Percentiles rank a stretch among this genome's conserved stretches.
Conservation (phyloP, 1,139 yeast species). For the Pichia kudriavzevii region DNA sequence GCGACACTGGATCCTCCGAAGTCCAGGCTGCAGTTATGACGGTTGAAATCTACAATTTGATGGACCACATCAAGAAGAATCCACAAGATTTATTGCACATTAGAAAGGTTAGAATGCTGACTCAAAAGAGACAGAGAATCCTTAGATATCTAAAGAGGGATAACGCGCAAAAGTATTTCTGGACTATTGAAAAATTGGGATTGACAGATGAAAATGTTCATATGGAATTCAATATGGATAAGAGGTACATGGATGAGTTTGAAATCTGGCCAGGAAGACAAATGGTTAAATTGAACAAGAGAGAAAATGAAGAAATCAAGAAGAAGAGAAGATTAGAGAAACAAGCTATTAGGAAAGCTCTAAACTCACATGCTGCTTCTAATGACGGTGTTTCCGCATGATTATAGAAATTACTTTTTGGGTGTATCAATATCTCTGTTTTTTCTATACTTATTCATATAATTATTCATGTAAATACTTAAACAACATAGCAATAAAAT, state of each 20-base stretch:
- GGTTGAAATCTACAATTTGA: conserved; percentile 68
- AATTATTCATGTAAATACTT: no score
- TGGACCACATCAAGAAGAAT: conserved; percentile 64
- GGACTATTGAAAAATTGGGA: conserved; percentile 82
- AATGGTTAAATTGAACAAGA: conserved; percentile 38
- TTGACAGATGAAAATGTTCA: conserved; percentile 72
- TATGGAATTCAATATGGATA: conserved; percentile 77
- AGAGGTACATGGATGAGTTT: conserved; percentile 77
- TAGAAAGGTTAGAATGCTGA: conserved; percentile 68
- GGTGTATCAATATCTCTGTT: neutral
- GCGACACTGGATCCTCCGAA: conserved; percentile 92
- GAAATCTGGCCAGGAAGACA: conserved; percentile 66
- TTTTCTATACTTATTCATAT: no score
- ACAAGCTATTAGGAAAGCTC: conserved; percentile 24
- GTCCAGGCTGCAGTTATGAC: conserved; percentile 92
- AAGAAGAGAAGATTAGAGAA: conserved; percentile 37
- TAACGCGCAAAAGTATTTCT: conserved; percentile 74
- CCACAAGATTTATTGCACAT: conserved; percentile 69
- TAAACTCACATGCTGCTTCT: conserved; percentile 4
- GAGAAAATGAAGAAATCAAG: conserved; percentile 34
- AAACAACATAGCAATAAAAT: no score
- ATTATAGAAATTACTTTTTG: neutral
- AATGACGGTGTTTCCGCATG: neutral
- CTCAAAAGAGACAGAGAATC: conserved; percentile 80
- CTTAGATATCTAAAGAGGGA: conserved; percentile 74